Evolutionary conservation across 164 flowering plant species (phyloP), one percentile per base, ranked within the genome.

Genomic region (Stephania japonica): DNA sequence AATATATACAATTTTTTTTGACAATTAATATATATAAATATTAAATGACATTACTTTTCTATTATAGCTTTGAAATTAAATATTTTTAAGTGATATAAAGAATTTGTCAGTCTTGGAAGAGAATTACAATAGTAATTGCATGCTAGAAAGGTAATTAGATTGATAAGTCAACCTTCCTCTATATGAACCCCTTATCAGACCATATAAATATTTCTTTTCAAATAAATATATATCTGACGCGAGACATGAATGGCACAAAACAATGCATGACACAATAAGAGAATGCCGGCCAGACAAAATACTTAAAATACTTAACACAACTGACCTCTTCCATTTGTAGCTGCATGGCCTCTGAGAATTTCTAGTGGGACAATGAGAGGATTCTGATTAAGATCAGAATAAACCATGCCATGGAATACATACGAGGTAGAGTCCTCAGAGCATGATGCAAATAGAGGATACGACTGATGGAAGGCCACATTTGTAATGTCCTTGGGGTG

Each of bases 341-440:
- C 84, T 63, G 80, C 21, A 81, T 96, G 98, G 62, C 99, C 99
- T 70, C 88, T 84, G 13, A 96, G 95, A 77, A 90, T 90, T 81
- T 91, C 87, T 72, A 96, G 75, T 1, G 99, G 98, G 63, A 93
- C 93, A 75, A 96, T 87, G 11, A 92, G 87, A 72, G 99, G 99
- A 75, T 93, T 89, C 80, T 93, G 89, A 76, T 92, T 93, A 19
- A 91, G 89, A 85, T 93, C 98, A 4, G 91, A 84, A 83, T 90
- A 96, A 74, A 96, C 97, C 96, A 81, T 96, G 73, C 99, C 99
- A 83, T 96, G 98, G 67, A 91, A 92, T 50, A 96, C 92, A 80
- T 90, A 89, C 27, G 98, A 97, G 5, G 90, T 88, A 78, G 86
- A 80, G 77, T 96, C 98, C 72, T 93, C 97, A 10, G 97, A 93